Base-by-base conservation (phyloP, 164 flowering plant genomes). In the Vitis amurensis region DNA sequence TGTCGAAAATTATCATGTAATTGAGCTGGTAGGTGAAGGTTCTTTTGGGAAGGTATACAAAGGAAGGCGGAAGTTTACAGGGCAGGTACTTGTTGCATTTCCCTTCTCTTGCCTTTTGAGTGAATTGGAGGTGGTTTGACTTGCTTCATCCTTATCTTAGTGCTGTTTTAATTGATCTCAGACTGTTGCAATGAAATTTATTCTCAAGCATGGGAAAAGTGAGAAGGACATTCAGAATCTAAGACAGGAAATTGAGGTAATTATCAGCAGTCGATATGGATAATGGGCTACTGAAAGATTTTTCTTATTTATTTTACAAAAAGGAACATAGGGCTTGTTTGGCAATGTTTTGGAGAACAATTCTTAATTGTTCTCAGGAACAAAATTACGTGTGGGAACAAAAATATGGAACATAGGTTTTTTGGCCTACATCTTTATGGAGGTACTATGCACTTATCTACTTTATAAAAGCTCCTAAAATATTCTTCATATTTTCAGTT, bases 161-260 rank as follows among this genome's bases (percentile, higher is more conserved):
- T 44, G 30, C 61, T 64, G 1, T 47, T 29, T 6, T 69, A 56
- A 3, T 59, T 73, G 57, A 23, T 75, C 17, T 55, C 84, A 95
- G 99, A 95, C 97, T 7, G 99, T 95, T 68, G 99, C 99, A 13
- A 86, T 95, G 97, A 95, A 95, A 73, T 95, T 95, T 68, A 95
- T 95, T 47, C 85, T 88, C 31, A 95, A 95, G 78, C 98, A 93
- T 64, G 99, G 98, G 11, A 95, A 95, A 78, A 95, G 93, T 66
- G 98, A 93, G 19, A 95, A 95, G 78, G 99, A 95, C 56, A 84
- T 95, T 48, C 88, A 85, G 2, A 95, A 90, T 75, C 73, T 95
- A 52, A 80, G 99, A 58, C 99, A 95, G 71, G 99, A 95, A 82
- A 95, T 95, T 67, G 99, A 95, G 98, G 99, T 94, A 74, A 57